Percentiles rank a stretch among this genome's conserved stretches.
Conservation (phyloP, 495 filamentous ascomycete species). For the Podospora sp. region DNA sequence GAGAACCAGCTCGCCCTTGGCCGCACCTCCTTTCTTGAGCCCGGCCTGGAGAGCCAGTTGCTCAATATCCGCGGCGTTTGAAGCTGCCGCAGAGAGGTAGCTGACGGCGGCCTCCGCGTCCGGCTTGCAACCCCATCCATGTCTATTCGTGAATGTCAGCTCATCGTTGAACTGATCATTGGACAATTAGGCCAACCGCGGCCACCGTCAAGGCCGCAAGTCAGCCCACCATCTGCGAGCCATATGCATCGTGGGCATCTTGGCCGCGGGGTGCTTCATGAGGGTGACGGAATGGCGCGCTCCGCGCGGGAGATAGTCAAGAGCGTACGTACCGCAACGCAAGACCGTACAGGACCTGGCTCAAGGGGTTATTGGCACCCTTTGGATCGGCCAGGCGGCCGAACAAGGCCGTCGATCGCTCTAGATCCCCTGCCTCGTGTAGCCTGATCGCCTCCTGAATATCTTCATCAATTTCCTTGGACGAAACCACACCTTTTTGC, state of each 20-base stretch:
- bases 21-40: constrained; percentile 88
- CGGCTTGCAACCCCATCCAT: constrained; percentile 87
- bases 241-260: constrained; percentile 15
- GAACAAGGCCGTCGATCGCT: constrained; percentile 82
- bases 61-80: constrained; percentile 86
- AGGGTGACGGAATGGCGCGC: background rate
- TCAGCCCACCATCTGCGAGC: constrained; percentile 6
- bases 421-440: constrained; percentile 79
- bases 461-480: constrained; percentile 65
- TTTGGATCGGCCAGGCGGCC: constrained; percentile 81
- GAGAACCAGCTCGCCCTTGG: constrained; percentile 96
- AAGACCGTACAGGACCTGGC: constrained; percentile 94
- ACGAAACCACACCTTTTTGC: constrained; percentile 42
- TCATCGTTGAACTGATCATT: constrained; percentile 18
- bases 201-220: constrained; percentile 22
- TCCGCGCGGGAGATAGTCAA: background rate
- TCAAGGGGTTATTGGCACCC: constrained; percentile 86
- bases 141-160: constrained; percentile 53
- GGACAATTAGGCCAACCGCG: constrained; percentile 20
- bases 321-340: constrained; percentile 72
- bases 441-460: constrained; percentile 96
- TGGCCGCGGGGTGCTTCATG: background rate
- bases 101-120: constrained; percentile 72
- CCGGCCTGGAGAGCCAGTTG: constrained; percentile 79
- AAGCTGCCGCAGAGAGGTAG: constrained; percentile 87